A percentile compares a stretch with the other conserved stretches of the same genome.
phyloP scores from a whole-genome alignment of 192 early-diverging fungal genomes.

The Linderina pennispora region DNA sequence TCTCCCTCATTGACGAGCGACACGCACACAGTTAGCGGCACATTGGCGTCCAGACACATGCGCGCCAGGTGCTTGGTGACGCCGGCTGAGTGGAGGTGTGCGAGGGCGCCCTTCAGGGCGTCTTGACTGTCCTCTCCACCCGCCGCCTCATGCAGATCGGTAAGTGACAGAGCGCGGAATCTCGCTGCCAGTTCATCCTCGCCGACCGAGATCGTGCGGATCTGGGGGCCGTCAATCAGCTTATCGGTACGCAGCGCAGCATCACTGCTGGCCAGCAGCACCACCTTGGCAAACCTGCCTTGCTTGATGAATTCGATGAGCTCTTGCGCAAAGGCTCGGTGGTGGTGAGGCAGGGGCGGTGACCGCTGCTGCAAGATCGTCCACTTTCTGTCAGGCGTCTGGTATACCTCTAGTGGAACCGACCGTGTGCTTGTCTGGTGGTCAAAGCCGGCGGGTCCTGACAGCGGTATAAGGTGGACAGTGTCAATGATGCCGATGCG shows the following conservation, averaged over 20 bases:
- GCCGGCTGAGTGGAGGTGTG: slow-evolving; percentile 54
- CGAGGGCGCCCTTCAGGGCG: slow-evolving; percentile 12
- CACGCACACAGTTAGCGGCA: slow-evolving; percentile 46
- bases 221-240: slow-evolving; percentile 51
- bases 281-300: slow-evolving; percentile 48
- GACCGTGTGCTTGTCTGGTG: slow-evolving; percentile 14
- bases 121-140: neutral
- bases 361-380: slow-evolving; percentile 70
- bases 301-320: slow-evolving; percentile 51
- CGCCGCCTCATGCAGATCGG: neutral
- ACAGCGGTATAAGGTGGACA: slow-evolving; percentile 51
- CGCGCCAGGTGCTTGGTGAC: slow-evolving; percentile 51
- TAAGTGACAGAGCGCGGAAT: slow-evolving; percentile 24
- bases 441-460: slow-evolving; percentile 46
- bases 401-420: slow-evolving; percentile 55
- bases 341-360: slow-evolving; percentile 50
- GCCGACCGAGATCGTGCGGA: slow-evolving; percentile 40
- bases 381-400: slow-evolving; percentile 55
- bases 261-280: slow-evolving; percentile 63
- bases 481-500: slow-evolving; percentile 61
- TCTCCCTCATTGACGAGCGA: slow-evolving; percentile 71
- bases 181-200: slow-evolving; percentile 24
- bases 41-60: slow-evolving; percentile 26
- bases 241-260: slow-evolving; percentile 56
- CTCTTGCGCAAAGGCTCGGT: slow-evolving; percentile 45